phyloP scores from a whole-genome alignment of 441 rosid species.

The Aquilaria agallochum region DNA sequence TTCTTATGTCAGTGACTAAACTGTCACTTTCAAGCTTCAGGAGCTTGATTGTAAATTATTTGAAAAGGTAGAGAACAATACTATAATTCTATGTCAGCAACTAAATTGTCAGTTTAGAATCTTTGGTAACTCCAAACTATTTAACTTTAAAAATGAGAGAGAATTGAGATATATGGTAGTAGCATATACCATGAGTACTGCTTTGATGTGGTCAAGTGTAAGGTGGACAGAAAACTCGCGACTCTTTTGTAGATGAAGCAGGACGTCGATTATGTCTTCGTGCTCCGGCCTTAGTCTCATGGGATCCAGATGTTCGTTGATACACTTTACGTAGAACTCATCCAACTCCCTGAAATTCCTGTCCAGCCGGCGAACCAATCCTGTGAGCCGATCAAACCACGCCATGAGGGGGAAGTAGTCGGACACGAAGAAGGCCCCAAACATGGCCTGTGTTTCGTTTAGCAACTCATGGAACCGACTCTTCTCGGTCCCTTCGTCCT shows the following conservation, averaged over 20 bases:
- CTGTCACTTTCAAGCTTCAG: no score
- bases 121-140: no score
- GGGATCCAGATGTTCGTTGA: slow-evolving; percentile 6
- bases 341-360: slow-evolving; percentile 14
- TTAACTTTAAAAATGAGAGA: no score
- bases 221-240: background rate
- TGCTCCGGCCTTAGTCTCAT: background rate
- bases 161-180: no score
- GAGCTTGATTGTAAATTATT: no score
- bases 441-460: slow-evolving; percentile 6
- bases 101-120: no score
- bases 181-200: slow-evolving; percentile 18
- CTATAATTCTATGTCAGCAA: no score
- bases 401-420: no score
- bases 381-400: no score
- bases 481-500: background rate
- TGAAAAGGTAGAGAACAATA: no score
- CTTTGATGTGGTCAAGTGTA: slow-evolving; percentile 16
- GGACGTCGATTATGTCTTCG: slow-evolving; percentile 17
- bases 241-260: slow-evolving; percentile 12
- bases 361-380: no score
- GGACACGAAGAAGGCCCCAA: slow-evolving; percentile 5
- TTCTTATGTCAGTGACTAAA: no score
- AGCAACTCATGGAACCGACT: slow-evolving; percentile 12
- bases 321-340: slow-evolving; percentile 16